Conservation (phyloP, 2,329 filamentous ascomycete species). For the Neocatenulostroma microsporum region DNA sequence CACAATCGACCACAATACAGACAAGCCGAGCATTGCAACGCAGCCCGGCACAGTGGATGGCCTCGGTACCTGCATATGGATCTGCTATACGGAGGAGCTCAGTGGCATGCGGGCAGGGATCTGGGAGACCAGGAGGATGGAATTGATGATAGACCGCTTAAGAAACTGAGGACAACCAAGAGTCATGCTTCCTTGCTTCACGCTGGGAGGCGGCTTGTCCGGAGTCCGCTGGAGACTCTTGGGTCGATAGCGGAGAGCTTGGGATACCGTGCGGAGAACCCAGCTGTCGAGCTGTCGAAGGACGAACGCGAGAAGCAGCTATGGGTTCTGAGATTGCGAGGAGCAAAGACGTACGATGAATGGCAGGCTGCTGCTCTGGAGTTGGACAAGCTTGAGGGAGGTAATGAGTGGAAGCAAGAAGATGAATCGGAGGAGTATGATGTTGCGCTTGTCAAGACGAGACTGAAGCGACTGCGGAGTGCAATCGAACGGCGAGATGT, state of each 20-base stretch:
- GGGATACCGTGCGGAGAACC: conserved; percentile 5
- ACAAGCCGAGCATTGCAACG: too few species aligned
- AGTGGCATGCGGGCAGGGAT: conserved; percentile 5
- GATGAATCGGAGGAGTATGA: conserved; percentile 63
- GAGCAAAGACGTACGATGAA: conserved; percentile 54
- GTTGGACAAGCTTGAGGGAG: conserved; percentile 73
- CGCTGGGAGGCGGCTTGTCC: conserved; percentile 11
- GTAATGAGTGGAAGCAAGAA: conserved; percentile 72
- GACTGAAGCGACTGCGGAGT: conserved; percentile 65
- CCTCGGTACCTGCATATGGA: conserved; percentile 13
- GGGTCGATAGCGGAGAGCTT: conserved; percentile 9
- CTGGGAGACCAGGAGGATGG: conserved; percentile 5
- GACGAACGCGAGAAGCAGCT: background rate
- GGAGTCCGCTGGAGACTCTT: conserved; percentile 13
- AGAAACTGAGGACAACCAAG: conserved; percentile 10
- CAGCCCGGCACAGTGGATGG: too few species aligned
- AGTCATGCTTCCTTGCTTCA: conserved; percentile 11
- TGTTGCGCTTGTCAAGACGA: conserved; percentile 57
- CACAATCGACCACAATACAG: background rate
- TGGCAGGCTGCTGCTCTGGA: conserved; percentile 80
- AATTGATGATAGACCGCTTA: conserved; percentile 5
- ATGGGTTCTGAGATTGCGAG: background rate
- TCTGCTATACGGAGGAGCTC: conserved; percentile 7
- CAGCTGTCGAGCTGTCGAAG: background rate
- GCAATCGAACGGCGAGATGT: conserved; percentile 68